Evolutionary conservation across 1,284 basidiomycete genomes (phyloP).

Genomic region (Rhodotorula sp.): DNA sequence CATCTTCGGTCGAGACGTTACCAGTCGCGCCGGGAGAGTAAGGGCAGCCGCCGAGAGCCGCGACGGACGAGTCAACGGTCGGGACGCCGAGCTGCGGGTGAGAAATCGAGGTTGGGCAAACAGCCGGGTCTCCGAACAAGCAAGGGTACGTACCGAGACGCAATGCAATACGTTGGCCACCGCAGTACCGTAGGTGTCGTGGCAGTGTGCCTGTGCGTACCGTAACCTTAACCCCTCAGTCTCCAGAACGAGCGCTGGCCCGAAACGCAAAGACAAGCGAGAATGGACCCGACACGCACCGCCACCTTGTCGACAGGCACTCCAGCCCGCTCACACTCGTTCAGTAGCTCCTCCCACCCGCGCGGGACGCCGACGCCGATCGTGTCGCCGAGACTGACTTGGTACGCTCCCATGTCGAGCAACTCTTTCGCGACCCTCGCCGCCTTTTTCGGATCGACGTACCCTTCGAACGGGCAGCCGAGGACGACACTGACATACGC

Average conservation of each 20-base stretch:
- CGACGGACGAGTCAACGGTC: conserved; percentile 62
- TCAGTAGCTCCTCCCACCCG: conserved; percentile 65
- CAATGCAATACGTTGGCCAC: conserved; percentile 53
- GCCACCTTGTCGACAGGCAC: conserved; percentile 67
- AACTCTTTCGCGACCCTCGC: conserved; percentile 69
- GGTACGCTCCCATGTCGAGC: conserved; percentile 88
- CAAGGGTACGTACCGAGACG: conserved; percentile 22
- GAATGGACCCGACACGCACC: conserved; percentile 53
- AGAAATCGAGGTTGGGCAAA: not conserved
- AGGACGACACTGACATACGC: conserved; percentile 75
- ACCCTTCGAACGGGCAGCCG: conserved; percentile 80
- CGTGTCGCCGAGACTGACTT: conserved; percentile 88
- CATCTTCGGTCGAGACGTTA: conserved; percentile 78
- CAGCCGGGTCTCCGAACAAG: not conserved
- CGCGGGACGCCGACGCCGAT: conserved; percentile 79
- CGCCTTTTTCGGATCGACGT: conserved; percentile 66
- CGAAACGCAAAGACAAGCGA: not conserved
- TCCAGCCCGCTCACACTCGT: conserved; percentile 61
- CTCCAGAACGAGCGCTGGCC: not conserved
- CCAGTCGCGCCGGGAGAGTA: conserved; percentile 93
- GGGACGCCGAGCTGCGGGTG: conserved; percentile 52
- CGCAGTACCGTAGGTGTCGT: conserved; percentile 86
- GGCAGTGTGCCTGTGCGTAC: conserved; percentile 65
- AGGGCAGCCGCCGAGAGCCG: conserved; percentile 88
- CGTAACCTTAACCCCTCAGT: no score